phyloP scores from a whole-genome alignment of 1,284 basidiomycete genomes.

The Chalciporus sp. region DNA sequence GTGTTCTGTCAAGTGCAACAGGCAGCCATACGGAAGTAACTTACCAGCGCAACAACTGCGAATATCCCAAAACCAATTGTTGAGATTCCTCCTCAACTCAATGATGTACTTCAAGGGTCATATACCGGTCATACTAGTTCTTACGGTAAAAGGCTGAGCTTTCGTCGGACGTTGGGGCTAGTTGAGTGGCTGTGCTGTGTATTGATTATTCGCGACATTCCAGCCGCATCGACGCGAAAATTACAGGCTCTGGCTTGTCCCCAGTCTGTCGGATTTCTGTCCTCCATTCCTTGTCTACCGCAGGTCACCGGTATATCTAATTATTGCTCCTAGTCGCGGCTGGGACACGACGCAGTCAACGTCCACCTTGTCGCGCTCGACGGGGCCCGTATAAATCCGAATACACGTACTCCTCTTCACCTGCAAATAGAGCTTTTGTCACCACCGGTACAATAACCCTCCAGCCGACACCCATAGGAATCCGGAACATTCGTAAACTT shows the following conservation, averaged over 20 bases:
- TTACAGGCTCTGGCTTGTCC: not conserved
- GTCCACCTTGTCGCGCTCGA: not conserved
- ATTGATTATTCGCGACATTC: not conserved
- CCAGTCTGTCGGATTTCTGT: not conserved
- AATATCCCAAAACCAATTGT: not conserved
- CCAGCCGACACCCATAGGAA: not conserved
- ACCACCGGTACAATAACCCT: not conserved
- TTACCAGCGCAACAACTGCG: not conserved
- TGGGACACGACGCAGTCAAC: conserved; percentile 6
- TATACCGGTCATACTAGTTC: too few species aligned
- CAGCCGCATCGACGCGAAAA: not conserved
- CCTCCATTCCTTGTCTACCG: not conserved
- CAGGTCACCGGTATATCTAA: conserved; percentile 4
- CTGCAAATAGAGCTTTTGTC: not conserved
- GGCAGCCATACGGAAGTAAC: too few species aligned
- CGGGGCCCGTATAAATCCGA: not conserved
- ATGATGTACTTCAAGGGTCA: too few species aligned
- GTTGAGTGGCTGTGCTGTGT: conserved; percentile 4
- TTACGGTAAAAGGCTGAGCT: too few species aligned
- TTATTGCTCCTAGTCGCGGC: conserved; percentile 7
- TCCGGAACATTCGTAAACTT: not conserved
- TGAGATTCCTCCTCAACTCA: not conserved
- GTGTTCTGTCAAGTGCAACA: too few species aligned
- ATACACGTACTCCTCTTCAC: not conserved
- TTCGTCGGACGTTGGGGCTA: not conserved